phyloP scores from a whole-genome alignment of 352 stramenopile species.

The Porosira glacialis region DNA sequence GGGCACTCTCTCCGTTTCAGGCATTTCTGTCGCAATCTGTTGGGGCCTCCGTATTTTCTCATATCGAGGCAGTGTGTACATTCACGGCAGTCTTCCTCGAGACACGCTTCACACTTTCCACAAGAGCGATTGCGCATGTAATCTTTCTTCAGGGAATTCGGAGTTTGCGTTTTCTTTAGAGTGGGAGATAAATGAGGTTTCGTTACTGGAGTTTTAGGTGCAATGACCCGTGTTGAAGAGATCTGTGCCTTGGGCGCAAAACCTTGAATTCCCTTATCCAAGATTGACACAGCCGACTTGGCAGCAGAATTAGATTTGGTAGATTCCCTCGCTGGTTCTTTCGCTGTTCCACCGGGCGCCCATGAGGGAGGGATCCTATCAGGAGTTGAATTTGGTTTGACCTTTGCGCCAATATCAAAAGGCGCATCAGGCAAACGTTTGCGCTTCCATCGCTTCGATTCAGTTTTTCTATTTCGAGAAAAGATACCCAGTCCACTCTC shows the following conservation, averaged over 20 bases:
- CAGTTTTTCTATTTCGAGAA: neutral
- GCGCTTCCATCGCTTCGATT: constrained; percentile 11
- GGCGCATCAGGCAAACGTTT: neutral
- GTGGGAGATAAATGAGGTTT: neutral
- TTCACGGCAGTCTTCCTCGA: constrained; percentile 22
- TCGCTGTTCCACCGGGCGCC: neutral
- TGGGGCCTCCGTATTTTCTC: constrained; percentile 29
- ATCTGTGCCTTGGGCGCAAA: too few species aligned
- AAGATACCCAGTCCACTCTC: constrained; percentile 10
- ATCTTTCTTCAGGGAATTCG: neutral
- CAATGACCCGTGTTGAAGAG: neutral
- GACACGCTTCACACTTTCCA: constrained; percentile 21
- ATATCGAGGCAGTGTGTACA: constrained; percentile 28
- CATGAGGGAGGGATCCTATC: neutral
- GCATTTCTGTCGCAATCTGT: constrained; percentile 20
- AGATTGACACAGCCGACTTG: neutral
- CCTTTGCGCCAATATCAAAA: neutral
- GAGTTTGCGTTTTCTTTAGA: too few species aligned
- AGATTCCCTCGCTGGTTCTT: neutral
- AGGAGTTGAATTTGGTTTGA: neutral
- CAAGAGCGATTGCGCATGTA: neutral
- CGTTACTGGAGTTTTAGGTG: neutral
- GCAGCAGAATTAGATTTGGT: neutral
- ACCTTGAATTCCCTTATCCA: too few species aligned
- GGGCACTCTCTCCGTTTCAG: neutral